Evolutionary conservation across 495 filamentous ascomycete species (phyloP).

Genomic region (Annulohypoxylon stygium): DNA sequence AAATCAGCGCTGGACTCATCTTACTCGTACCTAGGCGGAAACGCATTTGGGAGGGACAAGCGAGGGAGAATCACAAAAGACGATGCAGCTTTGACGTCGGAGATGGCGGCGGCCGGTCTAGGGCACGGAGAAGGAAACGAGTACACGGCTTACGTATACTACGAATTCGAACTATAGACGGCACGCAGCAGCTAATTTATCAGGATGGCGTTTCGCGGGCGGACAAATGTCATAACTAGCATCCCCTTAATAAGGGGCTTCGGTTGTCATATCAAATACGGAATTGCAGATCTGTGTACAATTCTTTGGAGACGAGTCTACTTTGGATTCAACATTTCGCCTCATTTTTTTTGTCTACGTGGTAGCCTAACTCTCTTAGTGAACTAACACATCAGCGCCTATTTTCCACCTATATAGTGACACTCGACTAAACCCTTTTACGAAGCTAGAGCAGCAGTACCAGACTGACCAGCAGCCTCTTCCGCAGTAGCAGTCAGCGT

Average conservation of each 20-base stretch:
- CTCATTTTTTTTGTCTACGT: neutral
- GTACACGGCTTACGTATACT: conserved; percentile 97
- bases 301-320: conserved; percentile 30
- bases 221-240: conserved; percentile 37
- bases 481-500: conserved; percentile 42
- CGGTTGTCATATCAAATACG: conserved; percentile 31
- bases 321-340: conserved; percentile 9
- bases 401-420: conserved; percentile 15
- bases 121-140: conserved; percentile 74
- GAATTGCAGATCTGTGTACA: conserved; percentile 26
- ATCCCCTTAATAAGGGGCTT: conserved; percentile 27
- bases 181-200: conserved; percentile 29
- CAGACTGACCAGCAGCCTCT: conserved; percentile 29
- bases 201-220: conserved; percentile 40
- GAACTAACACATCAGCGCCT: neutral
- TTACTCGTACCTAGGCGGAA: conserved; percentile 94
- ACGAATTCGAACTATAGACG: conserved; percentile 78
- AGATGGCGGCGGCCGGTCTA: conserved; percentile 78
- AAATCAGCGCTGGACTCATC: conserved; percentile 83
- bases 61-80: conserved; percentile 91
- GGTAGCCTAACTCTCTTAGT: neutral
- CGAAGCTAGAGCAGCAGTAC: conserved; percentile 37
- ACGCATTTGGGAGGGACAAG: conserved; percentile 94
- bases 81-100: conserved; percentile 77
- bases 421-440: conserved; percentile 29